Evolutionary conservation across 352 stramenopile genomes (phyloP), one percentile per base, ranked within the genome.

Genomic region (Phytophthora fragariaefolia): DNA sequence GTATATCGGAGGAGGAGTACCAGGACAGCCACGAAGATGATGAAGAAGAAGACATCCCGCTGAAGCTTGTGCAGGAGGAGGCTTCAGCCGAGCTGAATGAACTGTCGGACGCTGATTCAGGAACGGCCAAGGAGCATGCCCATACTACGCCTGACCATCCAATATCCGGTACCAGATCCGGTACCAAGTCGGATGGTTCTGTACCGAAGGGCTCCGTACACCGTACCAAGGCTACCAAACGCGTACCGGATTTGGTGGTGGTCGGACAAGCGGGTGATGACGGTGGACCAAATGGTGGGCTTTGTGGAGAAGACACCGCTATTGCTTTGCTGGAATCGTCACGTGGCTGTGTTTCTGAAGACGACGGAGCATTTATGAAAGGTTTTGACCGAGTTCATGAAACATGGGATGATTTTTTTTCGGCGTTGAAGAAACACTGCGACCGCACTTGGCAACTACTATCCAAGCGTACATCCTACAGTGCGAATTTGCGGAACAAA

Each of bases 251-350:
- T 40, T 24, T 24, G 46, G 46, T 53, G 46, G 24, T 23, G 22
- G 6, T 40, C 22, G 43, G 22, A 15, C 10, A 13, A 10, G 8
- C 0, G 22, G 46, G 1, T 10, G 24, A 28, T 22, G 27, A 27
- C 18, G 2, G 10, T 10, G 36, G 7, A 6, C 18, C 5, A 1
- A 17, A 17, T 17, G 12, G 18, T 2, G 9, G 5, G 2, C 8
- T 4, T 15, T 27, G 4, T 61, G 27, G 27, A 46, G 53, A 61
- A 32, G 53, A 61, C n/a, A 40, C 53, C 6, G 42, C 42, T 17
- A 45, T 61, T 34, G 42, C 38, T 8, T n/a, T 12, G 6, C 27
- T 61, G 3, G 53, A 52, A 7, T 24, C 53, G 8, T 61, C 53
- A 6, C 27, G 53, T 6, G 53, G 40, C 2, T 26, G 24, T 45